Evolutionary conservation across 164 flowering plant species (phyloP), one percentile per base, ranked within the genome.

Genomic region (Nymphaea colorata): DNA sequence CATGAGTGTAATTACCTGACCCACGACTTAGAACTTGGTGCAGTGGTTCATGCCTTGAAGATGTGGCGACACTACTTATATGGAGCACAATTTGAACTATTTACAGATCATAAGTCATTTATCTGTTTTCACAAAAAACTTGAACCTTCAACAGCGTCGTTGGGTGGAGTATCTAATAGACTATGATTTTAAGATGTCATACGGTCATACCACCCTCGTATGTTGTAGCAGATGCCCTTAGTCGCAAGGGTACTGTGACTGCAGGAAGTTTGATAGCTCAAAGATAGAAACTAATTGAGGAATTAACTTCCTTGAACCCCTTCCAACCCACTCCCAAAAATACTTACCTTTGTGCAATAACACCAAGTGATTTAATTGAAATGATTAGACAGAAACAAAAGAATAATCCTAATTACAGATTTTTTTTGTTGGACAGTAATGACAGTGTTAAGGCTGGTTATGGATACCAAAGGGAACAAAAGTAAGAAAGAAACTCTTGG

Each of bases 41-140:
- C 61, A 16, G 60, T 66, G n/a, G 36, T 66, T 4, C 53, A 45
- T 41, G 68, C 60, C 4, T 53, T 53, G 2, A 66, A 66, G 61
- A 66, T 51, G 10, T 66, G 60, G 68, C 4, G 5, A 43, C 68
- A 66, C 61, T 66, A 66, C 53, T 15, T 66, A 53, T 66, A 51
- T 51, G 68, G 68, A 10, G 14, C 5, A 17, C 14, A 15, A 44
- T 66, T 47, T 18, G 42, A 66, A 47, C 6, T 66, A 3, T 66
- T 66, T n/a, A 45, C 2, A 14, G 59, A 66, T 15, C 68, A 66
- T 41, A 45, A 66, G 4, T 45, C 60, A 25, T 3, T 66, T 3
- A 66, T 5, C 11, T 45, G 53, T 18, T 7, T 45, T 7, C 44
- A 42, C 41, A 11, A 45, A 51, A 8, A 51, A 53, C 17, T 17